Base-by-base conservation (phyloP, 2,329 filamentous ascomycete genomes). In the Stagonosporopsis rhizophila region DNA sequence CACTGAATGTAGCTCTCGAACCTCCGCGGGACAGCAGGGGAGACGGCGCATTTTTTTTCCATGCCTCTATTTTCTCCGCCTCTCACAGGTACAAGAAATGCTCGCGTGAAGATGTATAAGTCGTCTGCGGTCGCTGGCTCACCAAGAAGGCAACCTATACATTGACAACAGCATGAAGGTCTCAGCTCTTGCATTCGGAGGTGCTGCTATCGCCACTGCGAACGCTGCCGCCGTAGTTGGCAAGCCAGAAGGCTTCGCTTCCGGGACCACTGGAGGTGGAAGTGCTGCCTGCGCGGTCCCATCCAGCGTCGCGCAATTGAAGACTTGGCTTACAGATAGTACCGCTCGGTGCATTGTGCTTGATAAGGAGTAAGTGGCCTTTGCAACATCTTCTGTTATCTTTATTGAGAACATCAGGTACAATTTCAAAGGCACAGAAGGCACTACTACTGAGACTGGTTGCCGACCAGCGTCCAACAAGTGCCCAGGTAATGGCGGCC, bases 231-330 rank as follows among this genome's bases (percentile, higher is more conserved):
- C 51, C 7, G 71, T 74, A 4, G 63, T 67, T 30, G 76, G 76
- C 14, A 63, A 77, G 32, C 74, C 80, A n/a, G 76, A 80, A 60
- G 81, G 81, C 53, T 83, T 83, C 56, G 81, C 80, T 15, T 72
- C 76, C 56, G 83, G 84, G 44, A 82, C 85, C 25, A 88, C 86
- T 17, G 86, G 86, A 34, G 86, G 86, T 66, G 85, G 85, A 49
- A 78, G 64, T 56, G 85, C 83, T 20, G 74, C 78, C 8, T 71
- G 83, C 25, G 83, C 83, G 17, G 83, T 84, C 63, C 85, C 85
- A 12, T 77, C 71, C 17, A 82, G 78, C 44, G 85, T 73, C 40
- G 79, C 74, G 22, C 78, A 89, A 79, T 80, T 88, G 40, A 81
- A 82, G 70, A 79, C 77, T 15, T 87, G 86, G 75, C 80, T 88